These are phyloP conservation scores for Barnettozyma siamensis DNA, from an alignment of 805 yeast genomes.

Conservation along the genomic window DNA sequence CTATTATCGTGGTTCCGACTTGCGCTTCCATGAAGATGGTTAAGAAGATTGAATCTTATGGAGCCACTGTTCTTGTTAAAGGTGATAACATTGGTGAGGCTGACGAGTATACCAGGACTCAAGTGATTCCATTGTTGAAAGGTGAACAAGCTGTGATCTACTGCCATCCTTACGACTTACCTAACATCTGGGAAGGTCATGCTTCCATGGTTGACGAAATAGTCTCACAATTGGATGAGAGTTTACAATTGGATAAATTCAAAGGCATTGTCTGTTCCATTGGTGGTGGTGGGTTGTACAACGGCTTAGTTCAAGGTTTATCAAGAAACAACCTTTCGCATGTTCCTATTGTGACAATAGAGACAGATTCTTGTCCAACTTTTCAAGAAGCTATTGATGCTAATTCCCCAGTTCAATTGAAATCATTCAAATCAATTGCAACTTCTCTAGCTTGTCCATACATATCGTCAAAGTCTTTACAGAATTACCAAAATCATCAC, in stretches of 20 bases:
- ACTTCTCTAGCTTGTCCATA: conserved; percentile 58
- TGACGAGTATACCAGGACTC: conserved; percentile 35
- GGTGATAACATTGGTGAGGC: conserved; percentile 48
- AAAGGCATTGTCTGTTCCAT: conserved; percentile 48
- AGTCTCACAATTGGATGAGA: conserved; percentile 22
- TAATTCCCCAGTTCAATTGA: conserved; percentile 38
- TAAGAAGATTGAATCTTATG: conserved; percentile 38
- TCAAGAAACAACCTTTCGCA: conserved; percentile 29
- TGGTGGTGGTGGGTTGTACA: conserved; percentile 55
- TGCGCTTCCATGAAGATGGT: conserved; percentile 41
- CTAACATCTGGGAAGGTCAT: conserved; percentile 52
- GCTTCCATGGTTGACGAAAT: conserved; percentile 42
- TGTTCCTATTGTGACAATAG: conserved; percentile 44
- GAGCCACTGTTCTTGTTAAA: conserved; percentile 44
- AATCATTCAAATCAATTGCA: conserved; percentile 49
- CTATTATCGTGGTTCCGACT: conserved; percentile 57
- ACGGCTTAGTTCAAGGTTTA: conserved; percentile 45
- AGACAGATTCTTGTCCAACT: conserved; percentile 60
- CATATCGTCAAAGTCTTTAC: conserved; percentile 46
- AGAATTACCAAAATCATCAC: conserved; percentile 36
- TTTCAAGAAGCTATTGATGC: conserved; percentile 45
- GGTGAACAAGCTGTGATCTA: conserved; percentile 34
- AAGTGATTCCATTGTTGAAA: conserved; percentile 23
- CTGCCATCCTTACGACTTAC: conserved; percentile 51
- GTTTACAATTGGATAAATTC: conserved; percentile 23